Evolutionary conservation across 1,139 yeast species (phyloP).

Genomic region (Hemisphaericaspora subhashii): DNA sequence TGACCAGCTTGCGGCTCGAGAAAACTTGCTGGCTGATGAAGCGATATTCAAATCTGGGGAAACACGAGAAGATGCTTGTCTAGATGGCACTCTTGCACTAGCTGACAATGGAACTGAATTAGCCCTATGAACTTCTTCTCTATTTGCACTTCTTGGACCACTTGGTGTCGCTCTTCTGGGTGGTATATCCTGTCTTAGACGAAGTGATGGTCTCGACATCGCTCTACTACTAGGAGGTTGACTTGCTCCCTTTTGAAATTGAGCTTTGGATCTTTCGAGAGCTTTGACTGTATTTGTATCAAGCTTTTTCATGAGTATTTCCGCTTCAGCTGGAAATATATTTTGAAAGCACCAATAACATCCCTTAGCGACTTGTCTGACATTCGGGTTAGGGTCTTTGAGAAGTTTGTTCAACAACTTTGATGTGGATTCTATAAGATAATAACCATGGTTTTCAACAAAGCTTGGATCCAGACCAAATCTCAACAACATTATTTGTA

Average conservation of each 20-base stretch:
- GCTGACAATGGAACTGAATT: background rate
- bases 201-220: background rate
- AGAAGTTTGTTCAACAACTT: constrained; percentile 61
- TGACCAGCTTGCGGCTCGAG: background rate
- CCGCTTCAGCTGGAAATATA: constrained; percentile 48
- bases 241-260: background rate
- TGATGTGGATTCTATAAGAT: constrained; percentile 48
- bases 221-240: background rate
- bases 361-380: constrained; percentile 71
- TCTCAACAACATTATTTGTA: constrained; percentile 59
- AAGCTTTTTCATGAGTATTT: constrained; percentile 49
- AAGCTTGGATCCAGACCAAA: constrained; percentile 23
- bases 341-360: constrained; percentile 71
- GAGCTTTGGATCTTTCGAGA: constrained; percentile 43
- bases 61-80: too few relatives aligned
- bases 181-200: background rate
- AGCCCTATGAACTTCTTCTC: background rate
- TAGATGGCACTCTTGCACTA: background rate
- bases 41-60: too few relatives aligned
- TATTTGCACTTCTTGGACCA: background rate
- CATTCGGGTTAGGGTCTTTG: constrained; percentile 78
- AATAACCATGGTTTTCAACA: constrained; percentile 39
- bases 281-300: constrained; percentile 40
- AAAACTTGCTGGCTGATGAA: background rate
- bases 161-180: background rate